These are phyloP conservation scores for Sphaerulina populicola DNA, from an alignment of 2,329 filamentous ascomycete species.

Conservation along the genomic window DNA sequence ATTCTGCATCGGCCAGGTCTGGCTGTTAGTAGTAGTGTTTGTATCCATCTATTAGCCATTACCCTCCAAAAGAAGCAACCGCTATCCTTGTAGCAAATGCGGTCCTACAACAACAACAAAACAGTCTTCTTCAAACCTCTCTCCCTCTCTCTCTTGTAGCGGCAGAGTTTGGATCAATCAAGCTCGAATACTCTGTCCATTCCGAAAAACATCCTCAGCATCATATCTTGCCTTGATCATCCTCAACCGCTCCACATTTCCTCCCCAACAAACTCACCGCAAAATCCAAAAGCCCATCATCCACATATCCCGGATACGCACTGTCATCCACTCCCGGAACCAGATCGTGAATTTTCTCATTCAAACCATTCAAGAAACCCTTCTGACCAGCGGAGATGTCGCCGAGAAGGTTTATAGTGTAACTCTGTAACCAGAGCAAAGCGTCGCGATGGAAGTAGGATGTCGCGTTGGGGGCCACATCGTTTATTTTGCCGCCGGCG, in stretches of 20 bases:
- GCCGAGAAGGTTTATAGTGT: conserved; percentile 11
- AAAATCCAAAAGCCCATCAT: conserved; percentile 27
- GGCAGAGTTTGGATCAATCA: neutral
- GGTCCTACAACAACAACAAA: neutral
- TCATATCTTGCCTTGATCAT: conserved; percentile 30
- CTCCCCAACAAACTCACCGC: conserved; percentile 28
- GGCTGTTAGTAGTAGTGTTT: too few relatives aligned
- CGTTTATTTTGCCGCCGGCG: conserved; percentile 13
- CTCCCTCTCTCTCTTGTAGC: neutral
- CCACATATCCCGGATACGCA: conserved; percentile 18
- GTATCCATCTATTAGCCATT: too few relatives aligned
- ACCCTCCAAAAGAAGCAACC: too few relatives aligned
- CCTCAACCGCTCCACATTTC: conserved; percentile 27
- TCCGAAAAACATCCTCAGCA: conserved; percentile 22
- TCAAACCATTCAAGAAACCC: conserved; percentile 9
- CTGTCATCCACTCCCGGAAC: conserved; percentile 9
- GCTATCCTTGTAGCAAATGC: too few relatives aligned
- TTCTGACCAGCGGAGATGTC: conserved; percentile 3
- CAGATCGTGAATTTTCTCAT: neutral
- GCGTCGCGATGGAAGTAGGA: conserved; percentile 18
- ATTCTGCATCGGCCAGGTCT: too few relatives aligned
- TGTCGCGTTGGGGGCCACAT: conserved; percentile 8
- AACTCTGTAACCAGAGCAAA: conserved; percentile 13
- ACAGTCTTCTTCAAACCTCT: too few relatives aligned
- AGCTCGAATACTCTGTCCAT: conserved; percentile 12